phyloP scores from a whole-genome alignment of 495 filamentous ascomycete species.

The Penicillium soppii region DNA sequence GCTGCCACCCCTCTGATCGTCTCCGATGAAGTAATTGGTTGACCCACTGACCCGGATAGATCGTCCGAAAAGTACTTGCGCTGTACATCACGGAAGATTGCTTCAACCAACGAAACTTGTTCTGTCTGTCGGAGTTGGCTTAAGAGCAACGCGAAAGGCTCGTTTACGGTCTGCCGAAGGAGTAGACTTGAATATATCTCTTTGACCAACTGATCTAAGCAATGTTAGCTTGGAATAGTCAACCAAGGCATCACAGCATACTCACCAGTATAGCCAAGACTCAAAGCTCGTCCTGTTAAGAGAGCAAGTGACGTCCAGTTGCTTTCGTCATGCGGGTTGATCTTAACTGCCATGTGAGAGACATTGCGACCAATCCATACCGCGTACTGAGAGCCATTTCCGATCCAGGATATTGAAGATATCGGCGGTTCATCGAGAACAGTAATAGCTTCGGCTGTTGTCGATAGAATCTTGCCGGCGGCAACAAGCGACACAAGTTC shows the following conservation, averaged over 20 bases:
- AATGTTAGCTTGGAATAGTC: slow-evolving; percentile 21
- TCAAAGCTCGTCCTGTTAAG: slow-evolving; percentile 63
- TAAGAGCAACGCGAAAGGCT: slow-evolving; percentile 43
- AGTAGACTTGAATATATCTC: slow-evolving; percentile 47
- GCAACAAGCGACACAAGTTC: slow-evolving; percentile 65
- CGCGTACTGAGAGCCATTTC: slow-evolving; percentile 62
- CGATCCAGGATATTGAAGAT: slow-evolving; percentile 57
- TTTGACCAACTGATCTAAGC: slow-evolving; percentile 55
- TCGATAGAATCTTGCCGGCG: slow-evolving; percentile 68
- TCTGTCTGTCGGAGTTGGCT: slow-evolving; percentile 51
- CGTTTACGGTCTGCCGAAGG: slow-evolving; percentile 24
- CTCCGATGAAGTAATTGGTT: slow-evolving; percentile 5
- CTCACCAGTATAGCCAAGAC: slow-evolving; percentile 73
- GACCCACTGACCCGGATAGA: slow-evolving; percentile 5
- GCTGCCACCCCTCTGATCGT: slow-evolving; percentile 40
- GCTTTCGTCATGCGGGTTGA: slow-evolving; percentile 35
- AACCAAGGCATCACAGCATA: neutral
- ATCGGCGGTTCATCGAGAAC: slow-evolving; percentile 35
- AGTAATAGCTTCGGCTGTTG: slow-evolving; percentile 73
- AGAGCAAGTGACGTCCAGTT: slow-evolving; percentile 56
- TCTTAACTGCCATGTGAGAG: slow-evolving; percentile 45
- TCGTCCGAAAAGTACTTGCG: slow-evolving; percentile 45
- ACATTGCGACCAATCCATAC: slow-evolving; percentile 78
- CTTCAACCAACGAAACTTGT: slow-evolving; percentile 57
- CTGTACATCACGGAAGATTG: slow-evolving; percentile 59